Percentiles rank a stretch among this genome's conserved stretches.
phyloP scores from a whole-genome alignment of 1,139 yeast genomes.

The Geotrichum restrictum region DNA sequence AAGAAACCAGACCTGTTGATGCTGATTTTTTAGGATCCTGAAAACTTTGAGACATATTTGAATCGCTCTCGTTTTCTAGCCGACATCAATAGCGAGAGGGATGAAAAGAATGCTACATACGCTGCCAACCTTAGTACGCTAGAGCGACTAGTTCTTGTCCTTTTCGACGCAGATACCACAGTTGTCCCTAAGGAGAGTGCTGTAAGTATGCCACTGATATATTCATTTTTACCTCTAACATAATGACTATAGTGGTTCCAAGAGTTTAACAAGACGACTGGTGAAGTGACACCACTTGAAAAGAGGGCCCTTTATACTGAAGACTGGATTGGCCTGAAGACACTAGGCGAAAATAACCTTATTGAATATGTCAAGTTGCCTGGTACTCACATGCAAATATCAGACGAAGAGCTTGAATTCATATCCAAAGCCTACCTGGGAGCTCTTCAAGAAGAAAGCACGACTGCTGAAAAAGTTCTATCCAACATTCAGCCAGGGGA shows the following conservation, averaged over 20 bases:
- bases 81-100: slow-evolving; percentile 61
- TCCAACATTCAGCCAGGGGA: no score
- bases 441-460: neutral
- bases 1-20: no score
- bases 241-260: slow-evolving; percentile 43
- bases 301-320: slow-evolving; percentile 50
- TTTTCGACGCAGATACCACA: slow-evolving; percentile 60
- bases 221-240: neutral
- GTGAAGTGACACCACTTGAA: slow-evolving; percentile 46
- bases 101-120: slow-evolving; percentile 40
- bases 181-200: slow-evolving; percentile 74
- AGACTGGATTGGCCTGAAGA: slow-evolving; percentile 58
- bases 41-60: slow-evolving; percentile 47
- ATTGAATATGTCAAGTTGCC: slow-evolving; percentile 52
- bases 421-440: neutral
- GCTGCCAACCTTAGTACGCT: slow-evolving; percentile 44
- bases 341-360: slow-evolving; percentile 43
- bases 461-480: neutral
- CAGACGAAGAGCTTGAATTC: slow-evolving; percentile 3
- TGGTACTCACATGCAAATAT: slow-evolving; percentile 62
- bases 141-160: slow-evolving; percentile 54
- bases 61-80: slow-evolving; percentile 55
- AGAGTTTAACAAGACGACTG: slow-evolving; percentile 50
- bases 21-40: slow-evolving; percentile 31
- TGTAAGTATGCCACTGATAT: slow-evolving; percentile 33